phyloP scores from a whole-genome alignment of 2,329 filamentous ascomycete species.

The Monilinia fructigena region DNA sequence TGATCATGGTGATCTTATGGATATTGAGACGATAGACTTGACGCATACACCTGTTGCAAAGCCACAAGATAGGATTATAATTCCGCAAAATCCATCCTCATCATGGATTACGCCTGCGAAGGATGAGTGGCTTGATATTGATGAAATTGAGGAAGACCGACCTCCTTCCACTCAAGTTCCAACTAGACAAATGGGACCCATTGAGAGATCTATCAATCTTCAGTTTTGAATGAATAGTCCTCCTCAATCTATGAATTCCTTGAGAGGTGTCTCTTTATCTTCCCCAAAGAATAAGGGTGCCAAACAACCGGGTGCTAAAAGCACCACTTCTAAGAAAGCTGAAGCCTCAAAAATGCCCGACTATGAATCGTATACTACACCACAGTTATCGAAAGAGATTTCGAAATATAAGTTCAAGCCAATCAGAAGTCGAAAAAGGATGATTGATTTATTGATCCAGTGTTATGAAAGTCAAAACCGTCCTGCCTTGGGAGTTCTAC shows the following conservation, averaged over 20 bases:
- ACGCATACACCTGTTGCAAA: constrained; percentile 41
- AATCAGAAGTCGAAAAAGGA: constrained; percentile 64
- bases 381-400: constrained; percentile 61
- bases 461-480: constrained; percentile 65
- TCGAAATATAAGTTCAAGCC: constrained; percentile 69
- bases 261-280: constrained; percentile 2
- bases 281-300: constrained; percentile 2
- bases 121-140: constrained; percentile 35
- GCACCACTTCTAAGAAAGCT: constrained; percentile 9
- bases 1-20: constrained; percentile 60
- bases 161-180: constrained; percentile 21
- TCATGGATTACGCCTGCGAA: neutral
- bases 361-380: constrained; percentile 61
- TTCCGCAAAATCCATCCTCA: neutral
- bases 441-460: constrained; percentile 67
- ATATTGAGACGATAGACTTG: constrained; percentile 56
- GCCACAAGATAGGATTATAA: constrained; percentile 16
- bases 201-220: constrained; percentile 27
- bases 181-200: constrained; percentile 19
- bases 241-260: neutral
- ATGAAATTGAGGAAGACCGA: constrained; percentile 23
- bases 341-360: constrained; percentile 46
- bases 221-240: constrained; percentile 29
- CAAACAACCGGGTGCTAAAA: constrained; percentile 22
- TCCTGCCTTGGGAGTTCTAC: constrained; percentile 33